These are phyloP conservation scores for Cenchrus fungigraminus DNA, from an alignment of 176 grass and related monocot genomes.

Conservation along the genomic window DNA sequence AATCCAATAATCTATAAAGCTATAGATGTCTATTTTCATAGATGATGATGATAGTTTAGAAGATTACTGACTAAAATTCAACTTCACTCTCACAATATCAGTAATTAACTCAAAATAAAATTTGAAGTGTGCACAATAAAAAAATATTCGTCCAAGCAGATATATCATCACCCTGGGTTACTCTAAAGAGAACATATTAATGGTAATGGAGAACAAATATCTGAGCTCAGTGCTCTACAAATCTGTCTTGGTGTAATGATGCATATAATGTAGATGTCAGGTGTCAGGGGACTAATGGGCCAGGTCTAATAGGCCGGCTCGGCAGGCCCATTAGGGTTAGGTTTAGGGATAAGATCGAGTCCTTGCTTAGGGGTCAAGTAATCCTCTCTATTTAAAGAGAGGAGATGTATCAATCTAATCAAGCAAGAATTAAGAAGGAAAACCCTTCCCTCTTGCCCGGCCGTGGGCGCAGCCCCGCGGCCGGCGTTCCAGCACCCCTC, in stretches of 20 bases:
- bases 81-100: constrained; percentile 12
- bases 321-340: too few species aligned
- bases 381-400: too few species aligned
- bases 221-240: background rate
- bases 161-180: constrained; percentile 1
- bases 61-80: background rate
- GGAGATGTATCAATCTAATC: too few species aligned
- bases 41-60: background rate
- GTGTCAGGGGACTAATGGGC: too few species aligned
- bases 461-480: too few species aligned
- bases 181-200: background rate
- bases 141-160: background rate
- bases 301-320: too few species aligned
- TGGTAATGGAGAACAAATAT: background rate
- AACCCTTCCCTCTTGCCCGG: too few species aligned
- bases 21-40: background rate
- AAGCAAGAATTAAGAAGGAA: too few species aligned
- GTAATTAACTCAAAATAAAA: constrained; percentile 28
- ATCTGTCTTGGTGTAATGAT: background rate
- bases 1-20: constrained; percentile 2
- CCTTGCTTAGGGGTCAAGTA: too few species aligned
- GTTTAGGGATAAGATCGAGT: too few species aligned
- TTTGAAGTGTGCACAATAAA: background rate
- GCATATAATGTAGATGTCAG: background rate
- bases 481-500: too few species aligned